Base-by-base conservation (phyloP, 179 eudicot species). In the Carnegiea gigantea region DNA sequence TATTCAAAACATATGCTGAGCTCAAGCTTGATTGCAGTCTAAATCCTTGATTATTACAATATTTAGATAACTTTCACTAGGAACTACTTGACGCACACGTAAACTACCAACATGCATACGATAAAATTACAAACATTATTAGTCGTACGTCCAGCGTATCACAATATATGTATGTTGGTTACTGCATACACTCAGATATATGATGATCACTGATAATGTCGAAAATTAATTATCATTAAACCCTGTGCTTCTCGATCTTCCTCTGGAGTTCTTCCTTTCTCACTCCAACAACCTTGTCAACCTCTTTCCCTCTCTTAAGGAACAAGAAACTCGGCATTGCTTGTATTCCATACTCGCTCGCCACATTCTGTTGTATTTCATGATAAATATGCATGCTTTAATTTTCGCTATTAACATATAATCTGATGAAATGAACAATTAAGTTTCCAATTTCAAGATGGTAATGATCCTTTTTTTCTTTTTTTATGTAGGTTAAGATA, bases 321-420 rank as follows among this genome's bases (percentile, higher is more conserved):
- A 93, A 83, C 83, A 90, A 15, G 74, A 89, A 92, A 10, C 96
- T 92, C 44, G 96, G 98, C 94, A 93, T 89, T 79, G 87, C 83
- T 28, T 92, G 90, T 24, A 93, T 85, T 46, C 86, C 93, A 54
- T 82, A 92, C 36, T 89, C 86, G 26, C 81, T 74, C 9, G 91
- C 90, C 71, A 90, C 92, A 36, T 83, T 89, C 93, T 93, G 89
- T 81, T 68, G 0, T 0, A 33, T 33, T 59, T 18, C 59, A 33
- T 18, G n/a, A 18, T 40, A 51, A 44, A 74, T 51, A 44, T 3
- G 30, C 30, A 28, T 28, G 30, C 30, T 28, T 28, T 28, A n/a
- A 1, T 20, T 20, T 43, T 20, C 40, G 33, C 36, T 70, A 30
- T 14, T 5, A 70, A 6, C 46, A 70, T 6, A 62, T 60, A 60